Evolutionary conservation across 352 stramenopile genomes (phyloP).

Genomic region (Bremia lactucae): DNA sequence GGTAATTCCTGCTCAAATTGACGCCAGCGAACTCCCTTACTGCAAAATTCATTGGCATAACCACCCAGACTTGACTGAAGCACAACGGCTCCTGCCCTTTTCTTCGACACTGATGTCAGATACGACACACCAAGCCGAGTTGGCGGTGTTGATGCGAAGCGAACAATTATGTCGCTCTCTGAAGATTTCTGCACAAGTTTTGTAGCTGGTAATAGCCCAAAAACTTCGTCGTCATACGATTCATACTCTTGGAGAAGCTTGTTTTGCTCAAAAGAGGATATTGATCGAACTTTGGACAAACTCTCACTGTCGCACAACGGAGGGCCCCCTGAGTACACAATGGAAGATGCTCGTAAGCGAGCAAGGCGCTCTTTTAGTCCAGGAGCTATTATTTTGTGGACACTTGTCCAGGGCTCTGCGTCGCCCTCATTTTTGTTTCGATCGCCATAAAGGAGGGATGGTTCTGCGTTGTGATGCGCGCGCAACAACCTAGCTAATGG

Average conservation of each 20-base stretch:
- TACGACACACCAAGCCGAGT: conserved; percentile 25
- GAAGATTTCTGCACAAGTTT: conserved; percentile 26
- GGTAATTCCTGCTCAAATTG: conserved; percentile 30
- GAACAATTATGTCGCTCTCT: conserved; percentile 30
- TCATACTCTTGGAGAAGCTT: conserved; percentile 46
- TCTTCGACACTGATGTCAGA: conserved; percentile 33
- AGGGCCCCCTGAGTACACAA: conserved; percentile 39
- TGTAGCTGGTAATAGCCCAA: conserved; percentile 25
- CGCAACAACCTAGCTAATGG: conserved; percentile 52
- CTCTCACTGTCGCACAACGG: conserved; percentile 27
- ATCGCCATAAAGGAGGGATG: conserved; percentile 27
- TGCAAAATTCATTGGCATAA: conserved; percentile 24
- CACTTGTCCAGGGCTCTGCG: conserved; percentile 30
- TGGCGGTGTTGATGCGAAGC: conserved; percentile 42
- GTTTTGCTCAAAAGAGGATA: conserved; percentile 34
- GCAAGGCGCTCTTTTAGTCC: conserved; percentile 59
- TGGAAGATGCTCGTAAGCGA: conserved; percentile 43
- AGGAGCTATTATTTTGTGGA: conserved; percentile 40
- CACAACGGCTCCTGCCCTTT: conserved; percentile 19
- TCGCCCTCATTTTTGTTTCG: conserved; percentile 15
- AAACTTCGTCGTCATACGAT: conserved; percentile 64
- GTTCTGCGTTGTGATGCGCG: conserved; percentile 22
- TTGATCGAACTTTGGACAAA: conserved; percentile 37
- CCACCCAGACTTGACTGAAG: conserved; percentile 31
- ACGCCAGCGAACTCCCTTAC: conserved; percentile 25